Conservation (phyloP, 2,329 filamentous ascomycete species). For the Pseudopyricularia javanii region DNA sequence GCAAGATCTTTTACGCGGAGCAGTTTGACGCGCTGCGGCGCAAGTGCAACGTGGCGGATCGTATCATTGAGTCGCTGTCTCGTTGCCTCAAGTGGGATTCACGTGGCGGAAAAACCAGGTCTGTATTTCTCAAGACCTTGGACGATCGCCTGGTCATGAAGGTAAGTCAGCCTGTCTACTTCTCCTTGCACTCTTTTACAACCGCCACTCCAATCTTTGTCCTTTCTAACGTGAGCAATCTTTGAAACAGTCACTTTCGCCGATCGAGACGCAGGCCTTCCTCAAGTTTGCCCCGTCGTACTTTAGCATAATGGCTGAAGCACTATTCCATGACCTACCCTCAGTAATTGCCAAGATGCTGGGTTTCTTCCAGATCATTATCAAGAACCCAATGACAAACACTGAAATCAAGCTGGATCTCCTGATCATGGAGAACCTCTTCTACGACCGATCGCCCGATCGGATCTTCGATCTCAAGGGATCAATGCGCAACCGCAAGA, state of each 20-base stretch:
- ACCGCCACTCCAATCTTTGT: not conserved
- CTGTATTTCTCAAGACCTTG: constrained; percentile 89
- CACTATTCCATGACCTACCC: constrained; percentile 86
- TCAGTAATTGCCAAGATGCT: constrained; percentile 99
- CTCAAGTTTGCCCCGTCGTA: constrained; percentile 92
- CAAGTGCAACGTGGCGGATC: constrained; percentile 86
- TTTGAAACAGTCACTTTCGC: constrained; percentile 50
- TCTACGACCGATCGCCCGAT: constrained; percentile 85
- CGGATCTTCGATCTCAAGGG: constrained; percentile 94
- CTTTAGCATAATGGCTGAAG: constrained; percentile 94
- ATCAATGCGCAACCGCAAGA: constrained; percentile 96
- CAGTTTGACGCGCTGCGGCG: constrained; percentile 90
- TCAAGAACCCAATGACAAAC: constrained; percentile 86
- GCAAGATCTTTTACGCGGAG: constrained; percentile 97
- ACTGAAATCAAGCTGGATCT: constrained; percentile 92
- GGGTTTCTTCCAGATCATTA: constrained; percentile 92
- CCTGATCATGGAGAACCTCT: constrained; percentile 93
- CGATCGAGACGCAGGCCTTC: constrained; percentile 87
- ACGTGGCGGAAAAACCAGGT: constrained; percentile 95
- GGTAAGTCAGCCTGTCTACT: constrained; percentile 15
- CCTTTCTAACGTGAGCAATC: not conserved
- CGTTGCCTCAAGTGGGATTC: constrained; percentile 97
- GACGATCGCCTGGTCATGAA: constrained; percentile 92
- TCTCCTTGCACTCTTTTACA: not conserved
- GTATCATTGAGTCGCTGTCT: constrained; percentile 89